Conservation (phyloP, 441 rosid species). For the Populus hybrid region DNA sequence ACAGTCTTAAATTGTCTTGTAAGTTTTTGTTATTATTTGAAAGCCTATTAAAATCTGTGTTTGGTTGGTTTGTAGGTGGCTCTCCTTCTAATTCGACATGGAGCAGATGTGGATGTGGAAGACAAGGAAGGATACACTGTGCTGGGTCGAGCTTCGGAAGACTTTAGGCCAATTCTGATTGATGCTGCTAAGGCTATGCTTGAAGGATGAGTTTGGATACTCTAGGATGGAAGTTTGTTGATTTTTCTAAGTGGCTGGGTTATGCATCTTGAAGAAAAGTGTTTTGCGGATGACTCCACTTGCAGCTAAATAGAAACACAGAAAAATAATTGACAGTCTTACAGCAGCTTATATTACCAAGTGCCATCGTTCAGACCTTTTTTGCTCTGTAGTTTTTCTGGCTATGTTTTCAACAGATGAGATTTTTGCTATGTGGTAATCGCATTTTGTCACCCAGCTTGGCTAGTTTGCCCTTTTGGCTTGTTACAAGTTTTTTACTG, state of each 20-base stretch:
- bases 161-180: constrained; percentile 55
- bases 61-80: constrained; percentile 56
- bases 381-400: neutral
- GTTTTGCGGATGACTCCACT: neutral
- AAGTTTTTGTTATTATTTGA: too few relatives aligned
- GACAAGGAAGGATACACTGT: constrained; percentile 95
- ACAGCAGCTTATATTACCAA: neutral
- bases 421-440: neutral
- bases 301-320: neutral
- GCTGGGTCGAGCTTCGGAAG: constrained; percentile 71
- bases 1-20: neutral
- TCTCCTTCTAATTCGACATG: constrained; percentile 75
- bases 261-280: neutral
- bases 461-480: too few relatives aligned
- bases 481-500: neutral
- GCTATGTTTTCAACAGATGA: neutral
- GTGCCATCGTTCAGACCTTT: neutral
- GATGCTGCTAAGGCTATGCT: constrained; percentile 85
- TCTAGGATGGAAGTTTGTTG: neutral
- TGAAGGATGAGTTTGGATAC: constrained; percentile 49
- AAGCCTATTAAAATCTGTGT: neutral
- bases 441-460: neutral
- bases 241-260: neutral
- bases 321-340: neutral
- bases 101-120: constrained; percentile 82